phyloP scores from a whole-genome alignment of 2,329 filamentous ascomycete genomes.

The Trichoderma sp. region DNA sequence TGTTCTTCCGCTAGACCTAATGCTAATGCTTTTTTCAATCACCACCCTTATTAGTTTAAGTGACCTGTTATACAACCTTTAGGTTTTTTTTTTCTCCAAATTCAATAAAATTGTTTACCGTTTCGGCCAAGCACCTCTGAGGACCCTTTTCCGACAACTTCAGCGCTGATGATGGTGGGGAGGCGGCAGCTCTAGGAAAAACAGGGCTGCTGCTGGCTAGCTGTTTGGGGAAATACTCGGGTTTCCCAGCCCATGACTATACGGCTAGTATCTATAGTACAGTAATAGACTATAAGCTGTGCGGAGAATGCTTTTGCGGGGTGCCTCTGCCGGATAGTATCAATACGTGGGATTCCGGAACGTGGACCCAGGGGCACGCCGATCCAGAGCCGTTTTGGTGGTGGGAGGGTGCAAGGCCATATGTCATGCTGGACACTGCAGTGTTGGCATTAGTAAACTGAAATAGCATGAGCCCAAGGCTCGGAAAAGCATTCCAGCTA shows the following conservation, averaged over 20 bases:
- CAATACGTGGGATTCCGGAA: neutral
- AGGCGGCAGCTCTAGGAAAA: conserved; percentile 37
- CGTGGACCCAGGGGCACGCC: neutral
- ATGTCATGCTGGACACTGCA: neutral
- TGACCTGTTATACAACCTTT: neutral
- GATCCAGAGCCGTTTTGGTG: conserved; percentile 1
- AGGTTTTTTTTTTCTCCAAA: neutral
- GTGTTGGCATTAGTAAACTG: neutral
- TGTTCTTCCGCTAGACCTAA: neutral
- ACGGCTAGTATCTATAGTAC: no score
- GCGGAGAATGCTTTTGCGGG: conserved; percentile 7
- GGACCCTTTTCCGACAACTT: conserved; percentile 6
- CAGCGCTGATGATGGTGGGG: conserved; percentile 33
- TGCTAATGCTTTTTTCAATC: neutral
- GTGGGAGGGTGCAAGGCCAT: neutral
- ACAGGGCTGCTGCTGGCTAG: neutral
- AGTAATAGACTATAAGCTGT: neutral
- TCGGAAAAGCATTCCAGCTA: conserved; percentile 11
- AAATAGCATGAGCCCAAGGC: neutral
- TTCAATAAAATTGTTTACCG: neutral
- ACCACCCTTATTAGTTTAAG: neutral
- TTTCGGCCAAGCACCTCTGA: neutral
- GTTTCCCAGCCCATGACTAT: neutral
- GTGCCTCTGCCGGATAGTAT: neutral
- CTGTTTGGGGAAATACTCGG: conserved; percentile 23